Evolutionary conservation across 768 basidiomycete species (phyloP), one percentile per base, ranked within the genome.

Genomic region (Sarcomyxa edulis): DNA sequence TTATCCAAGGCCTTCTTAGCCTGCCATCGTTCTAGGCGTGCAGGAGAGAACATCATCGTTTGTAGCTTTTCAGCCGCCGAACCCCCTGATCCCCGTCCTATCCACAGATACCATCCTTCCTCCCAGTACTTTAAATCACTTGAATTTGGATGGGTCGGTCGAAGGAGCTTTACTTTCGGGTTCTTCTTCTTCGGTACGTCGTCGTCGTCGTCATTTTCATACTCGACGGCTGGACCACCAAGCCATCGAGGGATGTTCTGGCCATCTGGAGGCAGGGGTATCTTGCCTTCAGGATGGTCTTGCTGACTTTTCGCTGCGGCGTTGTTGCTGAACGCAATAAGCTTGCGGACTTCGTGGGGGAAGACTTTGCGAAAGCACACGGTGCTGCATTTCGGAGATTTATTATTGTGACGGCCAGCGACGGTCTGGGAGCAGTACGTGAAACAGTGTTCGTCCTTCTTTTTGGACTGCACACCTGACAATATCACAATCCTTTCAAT

Each of bases 51-150:
- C n/a, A n/a, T n/a, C n/a, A n/a, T n/a, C n/a, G n/a, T n/a, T n/a
- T n/a, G n/a, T n/a, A n/a, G n/a, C n/a, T n/a, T n/a, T n/a, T n/a
- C n/a, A n/a, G n/a, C n/a, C n/a, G n/a, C n/a, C n/a, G n/a, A n/a
- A n/a, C n/a, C n/a, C n/a, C n/a, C n/a, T n/a, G n/a, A n/a, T n/a
- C n/a, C n/a, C n/a, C n/a, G n/a, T n/a, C n/a, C n/a, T n/a, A 74
- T 70, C 83, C 84, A 87, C 28, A 89, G 49, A 51, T 89, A 89
- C 71, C 74, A 82, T 4, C 85, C 84, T 49, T 79, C 76, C 40
- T 84, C 69, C 85, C 85, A 89, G 49, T 73, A 69, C 45, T 72
- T 76, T 28, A 62, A 65, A 15, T 72, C 63, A 26, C 44, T 59
- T n/a, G n/a, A n/a, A n/a, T 42, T 18, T 48, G 26, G 11, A 48